Conservation (phyloP, 257 asterid species). For the Solanum chiquidenum region DNA sequence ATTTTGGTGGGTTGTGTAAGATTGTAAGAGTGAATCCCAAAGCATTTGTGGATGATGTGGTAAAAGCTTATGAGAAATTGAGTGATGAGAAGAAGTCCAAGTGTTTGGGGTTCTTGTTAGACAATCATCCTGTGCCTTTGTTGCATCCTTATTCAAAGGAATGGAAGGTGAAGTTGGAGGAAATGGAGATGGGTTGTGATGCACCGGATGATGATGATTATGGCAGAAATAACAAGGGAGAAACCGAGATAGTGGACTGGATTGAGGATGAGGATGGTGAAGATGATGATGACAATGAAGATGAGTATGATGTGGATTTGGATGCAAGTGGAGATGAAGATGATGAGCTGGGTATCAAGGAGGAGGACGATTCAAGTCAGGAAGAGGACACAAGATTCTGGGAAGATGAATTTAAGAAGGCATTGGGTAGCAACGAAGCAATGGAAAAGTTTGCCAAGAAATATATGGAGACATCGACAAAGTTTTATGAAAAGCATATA, state of each 20-base stretch:
- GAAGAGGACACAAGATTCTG: slow-evolving; percentile 58
- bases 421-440: slow-evolving; percentile 56
- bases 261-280: slow-evolving; percentile 42
- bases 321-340: slow-evolving; percentile 36
- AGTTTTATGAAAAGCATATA: slow-evolving; percentile 29
- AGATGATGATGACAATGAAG: slow-evolving; percentile 20
- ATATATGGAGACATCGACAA: slow-evolving; percentile 26
- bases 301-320: slow-evolving; percentile 22
- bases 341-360: slow-evolving; percentile 48
- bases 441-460: slow-evolving; percentile 77
- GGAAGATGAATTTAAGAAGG: slow-evolving; percentile 84
- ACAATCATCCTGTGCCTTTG: slow-evolving; percentile 63
- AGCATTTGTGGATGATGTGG: slow-evolving; percentile 94
- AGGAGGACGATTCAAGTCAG: slow-evolving; percentile 31
- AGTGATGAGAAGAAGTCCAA: slow-evolving; percentile 69
- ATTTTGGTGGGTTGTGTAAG: slow-evolving; percentile 83
- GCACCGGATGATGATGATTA: slow-evolving; percentile 68
- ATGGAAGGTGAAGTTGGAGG: slow-evolving; percentile 92
- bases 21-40: slow-evolving; percentile 67
- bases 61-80: slow-evolving; percentile 59
- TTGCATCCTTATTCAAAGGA: slow-evolving; percentile 86
- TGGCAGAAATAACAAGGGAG: slow-evolving; percentile 13
- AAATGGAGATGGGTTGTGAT: slow-evolving; percentile 93
- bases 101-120: slow-evolving; percentile 65
- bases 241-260: slow-evolving; percentile 66